phyloP scores from a whole-genome alignment of 2,329 filamentous ascomycete genomes.

The Zalaria obscura region DNA sequence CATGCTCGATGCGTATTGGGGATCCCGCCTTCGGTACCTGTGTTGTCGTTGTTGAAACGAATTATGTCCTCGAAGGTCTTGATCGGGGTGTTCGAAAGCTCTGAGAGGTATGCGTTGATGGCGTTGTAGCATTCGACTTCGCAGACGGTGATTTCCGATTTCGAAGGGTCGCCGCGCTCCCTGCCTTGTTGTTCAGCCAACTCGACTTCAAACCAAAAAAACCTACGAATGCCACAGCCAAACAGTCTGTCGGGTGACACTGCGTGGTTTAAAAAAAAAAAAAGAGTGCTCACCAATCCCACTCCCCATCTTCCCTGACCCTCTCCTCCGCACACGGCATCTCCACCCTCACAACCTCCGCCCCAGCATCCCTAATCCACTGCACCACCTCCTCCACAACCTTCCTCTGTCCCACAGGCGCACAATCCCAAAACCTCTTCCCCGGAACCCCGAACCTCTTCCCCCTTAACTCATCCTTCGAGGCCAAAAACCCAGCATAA shows the following conservation, averaged over 20 bases:
- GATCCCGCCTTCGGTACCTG: conserved; percentile 11
- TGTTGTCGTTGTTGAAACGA: conserved; percentile 9
- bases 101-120: conserved; percentile 11
- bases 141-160: conserved; percentile 12
- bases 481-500: conserved; percentile 37
- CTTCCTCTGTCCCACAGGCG: conserved; percentile 34
- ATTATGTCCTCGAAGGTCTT: conserved; percentile 11
- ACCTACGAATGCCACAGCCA: no score
- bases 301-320: conserved; percentile 12
- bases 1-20: conserved; percentile 13
- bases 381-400: conserved; percentile 34
- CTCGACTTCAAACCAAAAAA: no score
- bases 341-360: conserved; percentile 12
- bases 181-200: conserved; percentile 2
- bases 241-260: no score
- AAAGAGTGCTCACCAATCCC: conserved; percentile 13
- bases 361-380: conserved; percentile 39
- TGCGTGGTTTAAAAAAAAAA: no score
- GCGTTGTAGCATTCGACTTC: conserved; percentile 12
- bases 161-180: conserved; percentile 6
- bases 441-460: conserved; percentile 50
- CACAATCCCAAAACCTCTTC: conserved; percentile 47
- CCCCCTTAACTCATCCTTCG: conserved; percentile 35
- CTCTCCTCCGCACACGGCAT: conserved; percentile 16
- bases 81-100: conserved; percentile 8